phyloP scores from a whole-genome alignment of 345 rosid genomes.

The Syzygium grande region DNA sequence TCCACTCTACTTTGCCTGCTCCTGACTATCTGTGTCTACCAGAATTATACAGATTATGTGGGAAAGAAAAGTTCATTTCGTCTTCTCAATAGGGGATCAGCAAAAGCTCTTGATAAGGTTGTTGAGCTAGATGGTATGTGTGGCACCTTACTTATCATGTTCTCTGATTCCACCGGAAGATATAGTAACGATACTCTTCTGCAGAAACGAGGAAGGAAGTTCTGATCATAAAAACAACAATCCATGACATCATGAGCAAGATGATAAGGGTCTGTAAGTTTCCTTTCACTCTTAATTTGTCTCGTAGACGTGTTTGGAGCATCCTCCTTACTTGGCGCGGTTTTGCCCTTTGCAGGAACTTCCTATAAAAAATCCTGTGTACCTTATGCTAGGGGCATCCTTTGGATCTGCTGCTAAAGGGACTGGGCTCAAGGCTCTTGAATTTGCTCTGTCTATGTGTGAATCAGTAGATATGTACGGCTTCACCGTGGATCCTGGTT shows the following conservation, averaged over 20 bases:
- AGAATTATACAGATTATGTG: constrained; percentile 72
- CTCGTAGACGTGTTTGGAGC: neutral
- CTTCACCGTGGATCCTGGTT: constrained; percentile 95
- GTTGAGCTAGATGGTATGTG: constrained; percentile 87
- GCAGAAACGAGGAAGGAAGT: constrained; percentile 78
- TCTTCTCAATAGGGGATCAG: constrained; percentile 93
- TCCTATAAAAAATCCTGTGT: constrained; percentile 83
- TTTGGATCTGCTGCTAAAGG: constrained; percentile 99
- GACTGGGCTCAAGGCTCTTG: constrained; percentile 95
- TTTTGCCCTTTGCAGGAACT: constrained; percentile 55
- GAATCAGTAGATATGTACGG: constrained; percentile 96
- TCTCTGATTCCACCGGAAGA: neutral
- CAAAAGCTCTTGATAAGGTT: constrained; percentile 98
- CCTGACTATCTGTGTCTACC: constrained; percentile 2
- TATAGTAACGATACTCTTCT: neutral
- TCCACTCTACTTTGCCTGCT: neutral
- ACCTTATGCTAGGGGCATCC: constrained; percentile 92
- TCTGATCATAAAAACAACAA: constrained; percentile 79
- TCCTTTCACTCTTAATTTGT: constrained; percentile 1
- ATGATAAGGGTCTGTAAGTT: constrained; percentile 70
- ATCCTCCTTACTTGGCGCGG: neutral
- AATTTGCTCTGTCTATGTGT: constrained; percentile 84
- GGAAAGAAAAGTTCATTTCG: constrained; percentile 87
- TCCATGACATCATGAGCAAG: constrained; percentile 92
- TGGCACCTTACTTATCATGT: neutral